Evolutionary conservation across 495 filamentous ascomycete species (phyloP), one percentile per base, ranked within the genome.

Genomic region (Entonaema liquescens): DNA sequence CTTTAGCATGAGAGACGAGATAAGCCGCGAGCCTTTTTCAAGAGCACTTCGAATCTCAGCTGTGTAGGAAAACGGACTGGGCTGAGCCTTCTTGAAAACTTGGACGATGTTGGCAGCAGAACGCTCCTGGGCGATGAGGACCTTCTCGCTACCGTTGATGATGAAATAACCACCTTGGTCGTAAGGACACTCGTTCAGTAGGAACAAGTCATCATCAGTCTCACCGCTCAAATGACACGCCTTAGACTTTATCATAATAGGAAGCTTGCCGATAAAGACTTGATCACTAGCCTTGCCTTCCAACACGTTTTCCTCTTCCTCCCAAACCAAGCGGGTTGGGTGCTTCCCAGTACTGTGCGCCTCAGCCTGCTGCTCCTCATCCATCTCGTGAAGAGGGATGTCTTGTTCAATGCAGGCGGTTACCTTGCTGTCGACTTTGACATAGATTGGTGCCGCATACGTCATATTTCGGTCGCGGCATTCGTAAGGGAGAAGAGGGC

Each of bases 91-190:
- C 82, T 96, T 94, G 87, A 98, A 99, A 19, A 99, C 94, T 81
- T 98, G 95, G 7, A 98, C 94, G 47, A 98, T 98, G 73, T 98
- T 99, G 74, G 94, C 96, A 17, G 96, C 96, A 72, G 93, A 97
- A 26, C 95, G 90, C 79, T 99, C 95, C 79, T 99, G 95, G 1
- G 96, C 96, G 67, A 99, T 98, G 66, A 99, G 79, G 21, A 99
- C 95, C 86, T 99, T 99, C 78, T 99, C 95, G 77, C 92, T 95
- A n/a, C 95, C 95, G 81, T 98, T 99, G 82, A 99, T 98, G 67
- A 99, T 91, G 79, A 99, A 99, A 72, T 99, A 99, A 62, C 95
- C 95, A 54, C 95, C 95, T 70, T 95, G 95, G 75, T 99, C 95
- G 78, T 97, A 98, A 0, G 96, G 95, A 62, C 95, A 99, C 80